A percentile compares a stretch with the other conserved stretches of the same genome.
These are phyloP conservation scores for Gossypium schwendimanii DNA, from an alignment of 441 rosid species.

Conservation along the genomic window DNA sequence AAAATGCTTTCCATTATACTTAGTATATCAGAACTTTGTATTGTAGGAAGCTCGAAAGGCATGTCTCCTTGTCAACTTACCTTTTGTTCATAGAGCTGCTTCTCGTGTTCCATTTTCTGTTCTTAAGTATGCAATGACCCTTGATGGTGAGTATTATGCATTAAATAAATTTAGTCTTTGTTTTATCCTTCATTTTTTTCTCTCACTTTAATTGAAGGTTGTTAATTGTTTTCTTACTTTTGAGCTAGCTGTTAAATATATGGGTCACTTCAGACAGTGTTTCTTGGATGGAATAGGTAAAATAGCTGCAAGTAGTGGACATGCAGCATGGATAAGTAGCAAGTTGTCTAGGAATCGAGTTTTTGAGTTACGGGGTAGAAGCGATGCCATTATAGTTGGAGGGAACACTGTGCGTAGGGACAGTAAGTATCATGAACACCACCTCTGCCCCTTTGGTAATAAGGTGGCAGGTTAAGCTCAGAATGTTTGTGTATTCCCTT, in stretches of 20 bases:
- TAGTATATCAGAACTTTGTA: neutral
- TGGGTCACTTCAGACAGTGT: constrained; percentile 5
- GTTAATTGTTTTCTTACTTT: neutral
- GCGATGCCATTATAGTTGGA: constrained; percentile 86
- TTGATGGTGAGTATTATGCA: constrained; percentile 57
- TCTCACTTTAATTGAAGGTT: neutral
- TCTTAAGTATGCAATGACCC: constrained; percentile 94
- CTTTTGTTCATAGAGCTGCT: constrained; percentile 68
- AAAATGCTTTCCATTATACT: neutral
- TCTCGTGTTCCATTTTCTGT: constrained; percentile 77
- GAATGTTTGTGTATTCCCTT: neutral
- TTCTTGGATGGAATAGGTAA: constrained; percentile 47
- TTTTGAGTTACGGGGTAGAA: constrained; percentile 71
- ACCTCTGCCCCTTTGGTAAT: constrained; percentile 1
- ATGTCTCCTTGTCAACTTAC: constrained; percentile 80
- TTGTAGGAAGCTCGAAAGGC: constrained; percentile 69
- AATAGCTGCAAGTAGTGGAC: constrained; percentile 85
- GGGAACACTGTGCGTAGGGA: constrained; percentile 86
- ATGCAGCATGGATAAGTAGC: constrained; percentile 94
- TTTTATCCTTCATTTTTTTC: neutral
- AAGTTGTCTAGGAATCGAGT: constrained; percentile 69
- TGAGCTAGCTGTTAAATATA: neutral
- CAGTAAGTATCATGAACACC: constrained; percentile 34
- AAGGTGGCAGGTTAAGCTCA: neutral
- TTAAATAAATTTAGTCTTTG: neutral